These are phyloP conservation scores for Sclerotinia subarctica DNA, from an alignment of 2,329 filamentous ascomycete genomes.

Conservation along the genomic window DNA sequence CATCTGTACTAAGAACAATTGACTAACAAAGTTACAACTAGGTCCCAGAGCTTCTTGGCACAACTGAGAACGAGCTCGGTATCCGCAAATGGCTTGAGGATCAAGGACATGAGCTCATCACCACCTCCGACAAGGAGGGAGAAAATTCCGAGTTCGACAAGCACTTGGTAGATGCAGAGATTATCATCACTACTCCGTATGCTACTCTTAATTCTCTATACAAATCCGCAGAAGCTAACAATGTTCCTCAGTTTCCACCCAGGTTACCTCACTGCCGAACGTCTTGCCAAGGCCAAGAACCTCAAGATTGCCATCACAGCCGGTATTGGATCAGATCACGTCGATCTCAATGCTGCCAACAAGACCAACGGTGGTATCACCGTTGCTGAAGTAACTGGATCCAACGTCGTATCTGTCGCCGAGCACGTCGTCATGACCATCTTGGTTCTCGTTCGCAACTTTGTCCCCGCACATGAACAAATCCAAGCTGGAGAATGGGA, in stretches of 20 bases:
- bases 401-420: constrained; percentile 96
- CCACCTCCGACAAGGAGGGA: constrained; percentile 96
- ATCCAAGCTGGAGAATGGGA: constrained; percentile 89
- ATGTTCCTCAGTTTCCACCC: constrained; percentile 75
- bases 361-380: constrained; percentile 97
- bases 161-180: constrained; percentile 92
- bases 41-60: constrained; percentile 75
- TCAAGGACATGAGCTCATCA: constrained; percentile 92
- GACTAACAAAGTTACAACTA: constrained; percentile 35
- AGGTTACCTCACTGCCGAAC: constrained; percentile 94
- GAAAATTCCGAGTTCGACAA: constrained; percentile 90
- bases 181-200: constrained; percentile 98
- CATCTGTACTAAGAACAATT: not conserved
- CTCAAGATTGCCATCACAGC: constrained; percentile 96
- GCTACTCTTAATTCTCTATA: constrained; percentile 32
- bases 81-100: constrained; percentile 97
- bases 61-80: constrained; percentile 97
- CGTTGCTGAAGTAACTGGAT: constrained; percentile 95
- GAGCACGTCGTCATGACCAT: constrained; percentile 99
- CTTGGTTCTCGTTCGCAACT: constrained; percentile 93
- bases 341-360: constrained; percentile 90
- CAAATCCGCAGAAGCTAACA: not conserved
- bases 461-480: constrained; percentile 94
- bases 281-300: constrained; percentile 96
- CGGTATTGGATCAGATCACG: constrained; percentile 97